Base-by-base conservation (phyloP, 495 filamentous ascomycete species). In the Chaetomium fimeti region DNA sequence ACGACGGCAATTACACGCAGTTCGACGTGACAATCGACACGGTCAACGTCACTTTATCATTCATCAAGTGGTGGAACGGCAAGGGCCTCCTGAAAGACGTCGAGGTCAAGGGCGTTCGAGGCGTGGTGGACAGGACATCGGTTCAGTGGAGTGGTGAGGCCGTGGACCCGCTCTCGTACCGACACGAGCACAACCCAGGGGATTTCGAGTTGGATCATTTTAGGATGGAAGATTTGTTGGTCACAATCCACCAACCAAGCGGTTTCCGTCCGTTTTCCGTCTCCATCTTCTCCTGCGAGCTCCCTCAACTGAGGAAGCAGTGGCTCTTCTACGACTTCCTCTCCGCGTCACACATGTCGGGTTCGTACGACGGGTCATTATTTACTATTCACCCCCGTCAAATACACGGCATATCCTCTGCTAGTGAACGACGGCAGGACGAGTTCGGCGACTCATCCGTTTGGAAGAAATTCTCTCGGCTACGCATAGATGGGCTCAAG, bases 271-370 rank as follows among this genome's bases (percentile, higher is more conserved):
- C 94, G 4, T 98, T 96, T 75, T 88, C 92, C 6, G 87, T 97
- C 62, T 96, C 92, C 77, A 93, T 98, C 59, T 98, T 89, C 79
- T 91, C 91, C 12, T 97, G 92, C 73, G 93, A 98, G 69, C 86
- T 98, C 20, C 92, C 94, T 7, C 91, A 93, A 66, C 78, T 98
- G 42, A 84, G 94, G 42, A 97, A 96, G 70, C 95, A 97, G 66
- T 98, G 91, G 88, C 81, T 98, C 1, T 97, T 98, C 74, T 98
- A 98, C 76, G 94, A 98, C 75, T 96, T 98, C 69, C 75, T 98
- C 24, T 94, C 90, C 0, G 95, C 94, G 43, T 97, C 91, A 66
- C 91, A 92, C 74, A 94, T 97, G 89, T 95, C 91, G 15, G 94
- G 94, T 16, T 93, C 92, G 7, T 96, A 90, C 67, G 94, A 98